Conservation (phyloP, 371 early-diverging fungal genomes). For the Mortierella sp. region DNA sequence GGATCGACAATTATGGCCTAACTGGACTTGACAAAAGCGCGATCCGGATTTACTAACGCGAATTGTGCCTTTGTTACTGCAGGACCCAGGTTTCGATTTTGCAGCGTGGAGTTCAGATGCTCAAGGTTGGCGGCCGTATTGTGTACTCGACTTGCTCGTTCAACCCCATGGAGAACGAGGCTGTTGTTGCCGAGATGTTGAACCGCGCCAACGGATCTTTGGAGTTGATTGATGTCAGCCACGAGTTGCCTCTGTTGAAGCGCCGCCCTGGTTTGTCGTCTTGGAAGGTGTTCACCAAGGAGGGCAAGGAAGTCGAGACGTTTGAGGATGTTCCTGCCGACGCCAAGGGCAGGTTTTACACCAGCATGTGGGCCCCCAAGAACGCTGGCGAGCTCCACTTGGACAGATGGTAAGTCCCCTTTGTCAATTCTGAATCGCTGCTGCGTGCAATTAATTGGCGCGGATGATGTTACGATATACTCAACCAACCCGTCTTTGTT, state of each 20-base stretch:
- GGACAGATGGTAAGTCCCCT: conserved; percentile 76
- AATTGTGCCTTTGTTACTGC: not conserved
- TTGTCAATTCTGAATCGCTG: not conserved
- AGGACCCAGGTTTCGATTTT: conserved; percentile 92
- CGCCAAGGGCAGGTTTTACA: conserved; percentile 64
- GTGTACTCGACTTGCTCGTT: conserved; percentile 99
- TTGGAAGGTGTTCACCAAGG: conserved; percentile 86
- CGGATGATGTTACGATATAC: not conserved
- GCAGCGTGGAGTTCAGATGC: conserved; percentile 88
- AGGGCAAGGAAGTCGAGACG: conserved; percentile 65
- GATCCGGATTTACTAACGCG: not conserved
- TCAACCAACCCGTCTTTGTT: not conserved
- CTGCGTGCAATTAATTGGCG: not conserved
- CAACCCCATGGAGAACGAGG: conserved; percentile 98
- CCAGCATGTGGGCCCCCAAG: conserved; percentile 82
- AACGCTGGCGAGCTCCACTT: conserved; percentile 78
- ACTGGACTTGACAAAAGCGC: not conserved
- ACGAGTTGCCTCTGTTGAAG: conserved; percentile 79
- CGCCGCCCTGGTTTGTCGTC: conserved; percentile 82
- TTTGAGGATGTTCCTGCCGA: conserved; percentile 70
- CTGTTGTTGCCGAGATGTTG: conserved; percentile 92
- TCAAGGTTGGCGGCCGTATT: conserved; percentile 93
- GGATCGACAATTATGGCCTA: not conserved
- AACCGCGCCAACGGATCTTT: conserved; percentile 76
- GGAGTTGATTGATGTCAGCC: conserved; percentile 86